phyloP scores from a whole-genome alignment of 1,139 yeast species.

The Ashbya aceris region DNA sequence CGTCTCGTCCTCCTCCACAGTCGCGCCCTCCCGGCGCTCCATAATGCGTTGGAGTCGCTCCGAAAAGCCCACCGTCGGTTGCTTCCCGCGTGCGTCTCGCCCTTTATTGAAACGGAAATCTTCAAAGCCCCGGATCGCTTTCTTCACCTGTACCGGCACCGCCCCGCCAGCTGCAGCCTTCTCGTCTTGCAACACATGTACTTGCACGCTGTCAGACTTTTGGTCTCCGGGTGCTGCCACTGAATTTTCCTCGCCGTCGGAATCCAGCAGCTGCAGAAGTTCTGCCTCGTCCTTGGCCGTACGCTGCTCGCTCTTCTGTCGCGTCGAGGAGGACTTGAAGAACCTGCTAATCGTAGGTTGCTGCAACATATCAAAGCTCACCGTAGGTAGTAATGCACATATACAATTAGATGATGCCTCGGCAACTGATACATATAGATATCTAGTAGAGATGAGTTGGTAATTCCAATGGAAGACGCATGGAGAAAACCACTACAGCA shows the following conservation, averaged over 20 bases:
- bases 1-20: neutral
- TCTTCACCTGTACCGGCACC: neutral
- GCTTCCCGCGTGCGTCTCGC: neutral
- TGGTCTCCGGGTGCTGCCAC: no score
- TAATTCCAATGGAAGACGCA: no score
- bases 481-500: no score
- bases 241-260: neutral
- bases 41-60: no score
- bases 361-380: constrained; percentile 11
- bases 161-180: neutral
- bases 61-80: neutral
- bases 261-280: constrained; percentile 5
- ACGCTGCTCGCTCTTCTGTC: constrained; percentile 1
- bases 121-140: neutral
- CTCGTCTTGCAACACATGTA: neutral
- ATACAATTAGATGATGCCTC: no score
- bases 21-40: no score
- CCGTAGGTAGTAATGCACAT: no score
- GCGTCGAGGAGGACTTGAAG: constrained; percentile 15
- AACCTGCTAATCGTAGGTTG: constrained; percentile 26
- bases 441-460: no score
- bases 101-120: neutral
- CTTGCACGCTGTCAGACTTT: no score
- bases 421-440: no score
- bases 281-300: constrained; percentile 6